Conservation (phyloP, 1,284 basidiomycete genomes). For the Tausonia pullulans region DNA sequence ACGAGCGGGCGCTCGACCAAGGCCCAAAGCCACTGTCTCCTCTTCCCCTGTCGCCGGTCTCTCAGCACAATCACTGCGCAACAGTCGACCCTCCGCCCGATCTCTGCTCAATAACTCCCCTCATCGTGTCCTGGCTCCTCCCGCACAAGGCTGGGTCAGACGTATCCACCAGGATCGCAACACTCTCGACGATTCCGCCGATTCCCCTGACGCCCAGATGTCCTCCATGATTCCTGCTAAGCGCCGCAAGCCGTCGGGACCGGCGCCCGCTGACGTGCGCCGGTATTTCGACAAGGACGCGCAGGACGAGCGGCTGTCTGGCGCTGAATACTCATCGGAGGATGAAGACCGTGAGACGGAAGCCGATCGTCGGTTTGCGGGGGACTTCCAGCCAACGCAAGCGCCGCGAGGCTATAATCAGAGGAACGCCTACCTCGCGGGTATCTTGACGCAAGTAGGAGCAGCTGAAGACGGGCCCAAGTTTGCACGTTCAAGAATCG, state of each 20-base stretch:
- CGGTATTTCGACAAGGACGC: conserved; percentile 10
- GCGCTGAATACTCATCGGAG: conserved; percentile 9
- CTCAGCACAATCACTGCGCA: no score
- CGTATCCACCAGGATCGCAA: neutral
- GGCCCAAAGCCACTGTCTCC: conserved; percentile 1
- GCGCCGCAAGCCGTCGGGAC: neutral
- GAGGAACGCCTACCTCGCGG: neutral
- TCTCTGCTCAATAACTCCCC: neutral
- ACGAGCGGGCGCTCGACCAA: neutral
- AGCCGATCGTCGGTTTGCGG: conserved; percentile 9
- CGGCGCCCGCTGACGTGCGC: conserved; percentile 3
- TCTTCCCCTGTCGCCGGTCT: neutral
- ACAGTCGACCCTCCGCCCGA: neutral
- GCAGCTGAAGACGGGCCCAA: neutral
- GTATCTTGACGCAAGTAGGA: neutral
- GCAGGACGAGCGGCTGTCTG: conserved; percentile 3
- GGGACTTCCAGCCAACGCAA: conserved; percentile 14
- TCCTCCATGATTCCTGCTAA: neutral
- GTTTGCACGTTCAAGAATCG: neutral
- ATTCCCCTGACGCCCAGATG: neutral
- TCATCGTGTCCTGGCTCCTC: neutral
- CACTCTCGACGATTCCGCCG: neutral
- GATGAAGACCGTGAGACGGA: neutral
- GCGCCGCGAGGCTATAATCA: conserved; percentile 15
- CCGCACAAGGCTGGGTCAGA: no score